These are phyloP conservation scores for Suillus sp. DNA, from an alignment of 768 basidiomycete species.

Conservation along the genomic window DNA sequence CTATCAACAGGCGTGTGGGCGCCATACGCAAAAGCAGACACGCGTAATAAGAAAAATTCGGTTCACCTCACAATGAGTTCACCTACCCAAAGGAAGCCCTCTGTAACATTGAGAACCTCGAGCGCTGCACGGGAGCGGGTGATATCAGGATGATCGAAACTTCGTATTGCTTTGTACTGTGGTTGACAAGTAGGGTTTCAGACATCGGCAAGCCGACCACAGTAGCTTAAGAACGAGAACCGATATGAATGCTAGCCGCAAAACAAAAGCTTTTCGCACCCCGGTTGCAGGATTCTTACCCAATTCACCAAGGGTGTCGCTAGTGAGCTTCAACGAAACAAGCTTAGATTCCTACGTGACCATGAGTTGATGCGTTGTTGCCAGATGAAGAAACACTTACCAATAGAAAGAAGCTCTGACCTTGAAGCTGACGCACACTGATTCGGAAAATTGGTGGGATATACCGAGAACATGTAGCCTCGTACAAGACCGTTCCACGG, in stretches of 20 bases:
- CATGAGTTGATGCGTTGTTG: conserved; percentile 9
- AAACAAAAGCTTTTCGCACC: conserved; percentile 41
- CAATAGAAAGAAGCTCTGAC: conserved; percentile 67
- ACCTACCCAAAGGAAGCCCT: conserved; percentile 90
- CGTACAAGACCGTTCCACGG: conserved; percentile 90
- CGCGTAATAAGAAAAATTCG: conserved; percentile 15
- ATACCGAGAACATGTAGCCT: conserved; percentile 68
- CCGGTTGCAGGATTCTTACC: conserved; percentile 74
- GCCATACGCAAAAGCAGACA: conserved; percentile 91
- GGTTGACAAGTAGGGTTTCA: conserved; percentile 85
- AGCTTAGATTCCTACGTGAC: conserved; percentile 51
- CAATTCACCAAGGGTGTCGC: conserved; percentile 69
- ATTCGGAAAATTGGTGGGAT: conserved; percentile 69
- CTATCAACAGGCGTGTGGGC: conserved; percentile 73
- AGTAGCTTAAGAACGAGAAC: conserved; percentile 54
- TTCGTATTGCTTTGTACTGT: conserved; percentile 79
- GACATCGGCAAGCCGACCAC: conserved; percentile 91
- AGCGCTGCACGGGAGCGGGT: conserved; percentile 76
- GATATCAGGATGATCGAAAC: conserved; percentile 83
- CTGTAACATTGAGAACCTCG: conserved; percentile 89
- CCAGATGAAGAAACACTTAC: conserved; percentile 40
- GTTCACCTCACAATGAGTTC: conserved; percentile 1
- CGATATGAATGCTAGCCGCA: conserved; percentile 10
- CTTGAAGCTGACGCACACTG: conserved; percentile 74
- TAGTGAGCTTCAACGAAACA: conserved; percentile 64